Base-by-base conservation (phyloP, 2,329 filamentous ascomycete species). In the Cryoendolithus antarcticus region DNA sequence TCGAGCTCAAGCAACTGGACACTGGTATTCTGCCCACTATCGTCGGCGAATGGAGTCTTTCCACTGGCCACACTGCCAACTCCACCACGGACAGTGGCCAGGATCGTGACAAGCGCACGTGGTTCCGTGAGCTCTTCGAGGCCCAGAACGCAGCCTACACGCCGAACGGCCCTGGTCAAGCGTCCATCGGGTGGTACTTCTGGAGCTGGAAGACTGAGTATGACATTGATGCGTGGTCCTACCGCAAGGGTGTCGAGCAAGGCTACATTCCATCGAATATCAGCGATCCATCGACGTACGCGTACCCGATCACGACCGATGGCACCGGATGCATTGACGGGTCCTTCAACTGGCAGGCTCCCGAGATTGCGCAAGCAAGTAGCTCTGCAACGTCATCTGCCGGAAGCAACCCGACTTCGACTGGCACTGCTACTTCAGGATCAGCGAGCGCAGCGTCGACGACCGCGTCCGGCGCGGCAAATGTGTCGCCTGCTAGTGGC, bases 131-230 rank as follows among this genome's bases (percentile, higher is more conserved):
- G 15, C 24, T 48, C 27, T 47, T 48, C 39, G 47, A 49, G 29
- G 42, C 42, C 10, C 45, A 49, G 31, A 46, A 37, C 32, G 43
- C 40, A 2, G 47, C 44, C 9, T 49, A 40, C 39, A 33, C 43
- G 1, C 45, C 47, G 10, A 44, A 42, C 21, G 41, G 10, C 6
- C 13, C 34, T 4, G 47, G 45, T 29, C 45, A 49, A 29, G 9
- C 40, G 3, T 31, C 31, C 10, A 44, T 49, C n/a, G 47, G 47
- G 2, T 49, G 47, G 47, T 42, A 37, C 37, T 44, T 43, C 33
- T 49, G 47, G 47, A 30, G 46, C 10, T 50, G 47, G 47, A 45
- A 48, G 33, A 49, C 45, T 2, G 45, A 49, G 24, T 46, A 46
- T 35, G 41, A 49, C 31, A 48, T 48, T 19, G 45, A 44, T 19